These are phyloP conservation scores for Bipolaris oryzae DNA, from an alignment of 2,329 filamentous ascomycete genomes.

Conservation along the genomic window DNA sequence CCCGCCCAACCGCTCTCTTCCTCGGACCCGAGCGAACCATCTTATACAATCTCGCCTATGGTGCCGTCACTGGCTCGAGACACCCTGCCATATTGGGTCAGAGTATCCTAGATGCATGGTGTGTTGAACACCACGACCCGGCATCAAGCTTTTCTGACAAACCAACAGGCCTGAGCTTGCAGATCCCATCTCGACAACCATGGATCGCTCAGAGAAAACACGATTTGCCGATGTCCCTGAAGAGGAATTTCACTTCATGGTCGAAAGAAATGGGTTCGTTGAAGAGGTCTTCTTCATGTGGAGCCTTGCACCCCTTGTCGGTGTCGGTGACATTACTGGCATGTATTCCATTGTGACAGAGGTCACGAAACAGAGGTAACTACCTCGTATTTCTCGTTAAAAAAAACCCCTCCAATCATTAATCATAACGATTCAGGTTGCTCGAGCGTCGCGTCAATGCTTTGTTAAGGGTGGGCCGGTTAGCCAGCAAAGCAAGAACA, in stretches of 20 bases:
- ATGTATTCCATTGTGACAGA: slow-evolving; percentile 25
- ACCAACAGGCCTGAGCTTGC: slow-evolving; percentile 12
- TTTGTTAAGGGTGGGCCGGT: slow-evolving; percentile 14
- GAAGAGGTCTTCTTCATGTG: slow-evolving; percentile 23
- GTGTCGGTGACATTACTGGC: slow-evolving; percentile 11
- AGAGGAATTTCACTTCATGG: slow-evolving; percentile 22
- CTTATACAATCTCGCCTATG: slow-evolving; percentile 24
- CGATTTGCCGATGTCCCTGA: slow-evolving; percentile 17
- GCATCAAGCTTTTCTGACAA: background rate
- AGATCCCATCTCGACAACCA: slow-evolving; percentile 11
- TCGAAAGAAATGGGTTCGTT: slow-evolving; percentile 18
- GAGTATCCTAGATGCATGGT: slow-evolving; percentile 20
- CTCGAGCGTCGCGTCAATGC: slow-evolving; percentile 19
- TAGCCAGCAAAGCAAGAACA: slow-evolving; percentile 13
- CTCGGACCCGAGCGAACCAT: slow-evolving; percentile 21
- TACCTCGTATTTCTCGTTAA: background rate
- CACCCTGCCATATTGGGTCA: slow-evolving; percentile 19
- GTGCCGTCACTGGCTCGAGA: slow-evolving; percentile 8
- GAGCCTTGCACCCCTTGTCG: slow-evolving; percentile 18
- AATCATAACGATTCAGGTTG: slow-evolving; percentile 3
- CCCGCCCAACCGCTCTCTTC: slow-evolving; percentile 19
- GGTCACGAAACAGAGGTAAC: slow-evolving; percentile 24
- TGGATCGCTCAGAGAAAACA: slow-evolving; percentile 11
- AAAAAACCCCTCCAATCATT: background rate
- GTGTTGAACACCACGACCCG: background rate